These are phyloP conservation scores for Skeletonema potamos DNA, from an alignment of 108 stramenopile genomes.

Conservation along the genomic window DNA sequence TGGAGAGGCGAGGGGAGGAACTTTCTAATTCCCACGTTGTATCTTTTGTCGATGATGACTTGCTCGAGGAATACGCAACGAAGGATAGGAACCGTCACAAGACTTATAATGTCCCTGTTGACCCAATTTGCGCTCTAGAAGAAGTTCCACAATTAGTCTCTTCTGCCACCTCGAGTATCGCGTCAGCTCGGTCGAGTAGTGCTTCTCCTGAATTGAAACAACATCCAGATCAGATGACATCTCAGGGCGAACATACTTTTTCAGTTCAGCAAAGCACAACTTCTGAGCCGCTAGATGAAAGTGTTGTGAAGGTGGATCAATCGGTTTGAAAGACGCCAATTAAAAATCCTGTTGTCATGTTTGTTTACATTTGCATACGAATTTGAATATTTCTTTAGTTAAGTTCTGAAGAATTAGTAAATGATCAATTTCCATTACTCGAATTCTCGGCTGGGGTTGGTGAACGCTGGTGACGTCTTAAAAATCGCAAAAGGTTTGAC, in stretches of 20 bases:
- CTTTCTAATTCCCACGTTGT: constrained; percentile 32
- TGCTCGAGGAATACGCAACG: constrained; percentile 16
- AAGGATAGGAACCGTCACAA: constrained; percentile 22
- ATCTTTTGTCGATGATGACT: not conserved
- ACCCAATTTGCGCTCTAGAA: constrained; percentile 26
- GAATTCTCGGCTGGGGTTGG: not conserved
- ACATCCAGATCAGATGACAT: not conserved
- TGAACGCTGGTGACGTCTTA: not conserved
- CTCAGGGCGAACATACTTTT: not conserved
- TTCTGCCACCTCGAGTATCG: constrained; percentile 11
- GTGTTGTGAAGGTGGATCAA: not conserved
- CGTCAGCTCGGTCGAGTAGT: not conserved
- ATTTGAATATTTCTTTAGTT: not conserved
- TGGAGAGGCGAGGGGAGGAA: constrained; percentile 50
- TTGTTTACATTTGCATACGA: not conserved
- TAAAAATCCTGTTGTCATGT: not conserved
- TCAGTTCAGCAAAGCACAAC: not conserved
- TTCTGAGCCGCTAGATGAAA: not conserved
- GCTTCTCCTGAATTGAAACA: constrained; percentile 1
- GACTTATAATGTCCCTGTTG: constrained; percentile 28
- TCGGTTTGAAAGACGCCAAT: not conserved
- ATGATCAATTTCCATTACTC: not conserved
- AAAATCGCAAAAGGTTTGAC: not conserved
- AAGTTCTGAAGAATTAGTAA: not conserved
- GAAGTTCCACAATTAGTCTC: constrained; percentile 23